Conservation (phyloP, 495 filamentous ascomycete species). For the Coniosporium apollinis region DNA sequence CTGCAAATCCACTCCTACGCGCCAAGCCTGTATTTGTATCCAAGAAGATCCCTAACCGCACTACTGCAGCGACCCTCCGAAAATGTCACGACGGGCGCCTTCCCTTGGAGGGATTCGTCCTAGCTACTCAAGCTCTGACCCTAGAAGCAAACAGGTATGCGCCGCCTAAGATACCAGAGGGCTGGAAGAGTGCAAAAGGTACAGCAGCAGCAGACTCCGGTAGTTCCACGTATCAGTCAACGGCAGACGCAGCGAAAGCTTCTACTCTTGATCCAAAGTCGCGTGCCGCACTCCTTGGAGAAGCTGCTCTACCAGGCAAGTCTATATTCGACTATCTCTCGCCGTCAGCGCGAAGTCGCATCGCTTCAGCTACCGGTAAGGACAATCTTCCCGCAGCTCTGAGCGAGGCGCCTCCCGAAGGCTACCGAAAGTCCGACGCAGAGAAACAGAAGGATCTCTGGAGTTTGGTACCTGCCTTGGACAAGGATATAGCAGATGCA, state of each 20-base stretch:
- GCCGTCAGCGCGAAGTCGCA: constrained; percentile 56
- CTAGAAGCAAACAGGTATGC: constrained; percentile 40
- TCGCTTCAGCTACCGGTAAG: constrained; percentile 61
- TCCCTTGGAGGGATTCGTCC: constrained; percentile 71
- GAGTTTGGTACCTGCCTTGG: constrained; percentile 54
- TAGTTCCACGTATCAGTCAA: constrained; percentile 40
- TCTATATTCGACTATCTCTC: constrained; percentile 93
- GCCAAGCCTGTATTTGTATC: constrained; percentile 64
- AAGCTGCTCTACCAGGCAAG: constrained; percentile 70
- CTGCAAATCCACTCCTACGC: constrained; percentile 47
- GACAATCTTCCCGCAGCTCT: constrained; percentile 58
- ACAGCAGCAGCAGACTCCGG: constrained; percentile 18
- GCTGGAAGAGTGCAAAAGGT: constrained; percentile 55
- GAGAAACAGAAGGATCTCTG: constrained; percentile 43
- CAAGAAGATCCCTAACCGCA: constrained; percentile 46
- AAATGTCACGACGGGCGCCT: constrained; percentile 83
- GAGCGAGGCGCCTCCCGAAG: constrained; percentile 51
- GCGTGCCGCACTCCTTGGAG: constrained; percentile 68
- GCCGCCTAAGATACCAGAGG: constrained; percentile 57
- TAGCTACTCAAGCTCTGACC: constrained; percentile 39
- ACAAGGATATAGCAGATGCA: constrained; percentile 53
- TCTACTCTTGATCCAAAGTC: constrained; percentile 63
- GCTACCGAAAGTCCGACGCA: constrained; percentile 39
- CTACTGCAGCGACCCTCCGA: constrained; percentile 38
- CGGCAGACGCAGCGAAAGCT: constrained; percentile 54